Conservation (phyloP, 805 yeast species). For the Saturnispora ahearnii region DNA sequence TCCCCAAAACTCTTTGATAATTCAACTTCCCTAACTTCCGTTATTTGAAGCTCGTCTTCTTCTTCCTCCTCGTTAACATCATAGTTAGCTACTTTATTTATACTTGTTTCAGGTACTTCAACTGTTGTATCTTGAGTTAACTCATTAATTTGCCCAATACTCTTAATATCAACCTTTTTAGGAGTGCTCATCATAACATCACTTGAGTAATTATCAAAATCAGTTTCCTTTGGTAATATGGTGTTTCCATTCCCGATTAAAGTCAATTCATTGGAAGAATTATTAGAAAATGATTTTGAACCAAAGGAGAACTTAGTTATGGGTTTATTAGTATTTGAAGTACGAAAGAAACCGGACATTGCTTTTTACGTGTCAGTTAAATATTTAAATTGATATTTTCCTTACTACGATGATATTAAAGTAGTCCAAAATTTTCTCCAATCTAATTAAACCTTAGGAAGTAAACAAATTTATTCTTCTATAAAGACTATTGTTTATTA, state of each 20-base stretch:
- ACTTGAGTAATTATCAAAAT: neutral
- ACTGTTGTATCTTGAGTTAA: neutral
- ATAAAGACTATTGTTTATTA: too few relatives aligned
- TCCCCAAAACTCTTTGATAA: neutral
- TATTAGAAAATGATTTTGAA: neutral
- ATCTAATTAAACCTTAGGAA: too few relatives aligned
- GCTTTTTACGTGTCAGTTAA: too few relatives aligned
- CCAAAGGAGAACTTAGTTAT: neutral
- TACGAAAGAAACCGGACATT: slow-evolving; percentile 16
- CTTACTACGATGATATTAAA: too few relatives aligned
- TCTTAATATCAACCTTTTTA: neutral
- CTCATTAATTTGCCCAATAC: neutral
- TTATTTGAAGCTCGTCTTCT: slow-evolving; percentile 11
- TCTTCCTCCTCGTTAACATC: neutral
- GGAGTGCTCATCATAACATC: slow-evolving; percentile 1
- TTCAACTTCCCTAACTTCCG: slow-evolving; percentile 7
- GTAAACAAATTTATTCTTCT: too few relatives aligned
- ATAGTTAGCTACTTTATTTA: too few relatives aligned
- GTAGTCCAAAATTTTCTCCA: too few relatives aligned
- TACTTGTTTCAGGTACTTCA: neutral
- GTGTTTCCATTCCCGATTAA: neutral
- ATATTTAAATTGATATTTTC: too few relatives aligned
- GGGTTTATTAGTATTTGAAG: slow-evolving; percentile 7
- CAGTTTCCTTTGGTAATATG: neutral
- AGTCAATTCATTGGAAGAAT: neutral